These are phyloP conservation scores for Noccaea caerulescens DNA, from an alignment of 345 rosid species.

Conservation along the genomic window DNA sequence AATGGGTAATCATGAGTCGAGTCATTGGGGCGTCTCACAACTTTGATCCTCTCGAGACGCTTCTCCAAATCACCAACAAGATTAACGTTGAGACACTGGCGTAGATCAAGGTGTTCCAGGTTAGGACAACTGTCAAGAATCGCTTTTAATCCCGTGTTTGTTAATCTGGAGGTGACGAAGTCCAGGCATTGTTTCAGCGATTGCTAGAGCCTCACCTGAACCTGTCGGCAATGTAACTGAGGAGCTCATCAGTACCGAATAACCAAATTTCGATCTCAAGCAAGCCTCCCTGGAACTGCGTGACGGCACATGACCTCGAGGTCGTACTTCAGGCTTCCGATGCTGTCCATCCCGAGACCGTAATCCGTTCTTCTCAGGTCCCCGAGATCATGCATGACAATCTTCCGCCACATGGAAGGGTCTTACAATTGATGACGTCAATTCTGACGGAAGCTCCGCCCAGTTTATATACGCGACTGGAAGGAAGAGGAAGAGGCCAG, in stretches of 20 bases:
- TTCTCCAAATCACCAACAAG: neutral
- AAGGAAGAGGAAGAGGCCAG: neutral
- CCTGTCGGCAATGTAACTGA: constrained; percentile 54
- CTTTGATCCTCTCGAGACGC: constrained; percentile 17
- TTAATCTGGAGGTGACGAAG: constrained; percentile 48
- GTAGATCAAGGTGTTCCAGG: constrained; percentile 13
- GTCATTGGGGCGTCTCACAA: constrained; percentile 2
- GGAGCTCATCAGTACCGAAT: constrained; percentile 53
- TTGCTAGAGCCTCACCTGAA: constrained; percentile 50
- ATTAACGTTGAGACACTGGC: neutral
- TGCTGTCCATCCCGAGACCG: too few relatives aligned
- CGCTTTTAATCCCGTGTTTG: neutral
- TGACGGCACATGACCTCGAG: too few relatives aligned
- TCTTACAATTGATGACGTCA: too few relatives aligned
- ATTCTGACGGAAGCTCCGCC: too few relatives aligned
- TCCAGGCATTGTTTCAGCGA: constrained; percentile 59
- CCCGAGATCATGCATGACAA: too few relatives aligned
- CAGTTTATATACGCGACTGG: too few relatives aligned
- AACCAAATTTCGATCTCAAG: constrained; percentile 49
- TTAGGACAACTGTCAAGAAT: constrained; percentile 11
- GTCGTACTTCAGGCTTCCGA: too few relatives aligned
- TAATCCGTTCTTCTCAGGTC: neutral
- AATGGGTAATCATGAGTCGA: constrained; percentile 45
- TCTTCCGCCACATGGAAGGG: too few relatives aligned
- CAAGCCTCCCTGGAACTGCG: constrained; percentile 58